Conservation (phyloP, 2,329 filamentous ascomycete genomes). For the Hypoxylon sp. region DNA sequence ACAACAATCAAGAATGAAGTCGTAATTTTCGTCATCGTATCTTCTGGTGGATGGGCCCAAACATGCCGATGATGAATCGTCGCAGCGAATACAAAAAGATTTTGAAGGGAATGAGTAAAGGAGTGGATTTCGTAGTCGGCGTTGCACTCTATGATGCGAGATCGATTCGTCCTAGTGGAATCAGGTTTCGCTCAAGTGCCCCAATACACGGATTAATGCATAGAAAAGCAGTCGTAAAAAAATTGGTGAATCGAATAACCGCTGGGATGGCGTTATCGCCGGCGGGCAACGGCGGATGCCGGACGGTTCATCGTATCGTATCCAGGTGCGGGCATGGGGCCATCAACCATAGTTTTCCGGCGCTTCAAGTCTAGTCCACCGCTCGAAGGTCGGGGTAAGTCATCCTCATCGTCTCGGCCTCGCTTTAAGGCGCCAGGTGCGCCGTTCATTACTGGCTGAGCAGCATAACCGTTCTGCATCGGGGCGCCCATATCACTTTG, state of each 20-base stretch:
- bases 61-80: slow-evolving; percentile 53
- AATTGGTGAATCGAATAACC: slow-evolving; percentile 15
- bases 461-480: slow-evolving; percentile 73
- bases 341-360: slow-evolving; percentile 80
- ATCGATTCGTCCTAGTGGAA: slow-evolving; percentile 39
- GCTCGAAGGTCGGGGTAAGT: slow-evolving; percentile 70
- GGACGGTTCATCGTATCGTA: slow-evolving; percentile 65
- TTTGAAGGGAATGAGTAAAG: slow-evolving; percentile 44
- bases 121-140: slow-evolving; percentile 45
- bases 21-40: slow-evolving; percentile 58
- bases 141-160: slow-evolving; percentile 39
- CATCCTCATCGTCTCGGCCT: slow-evolving; percentile 70
- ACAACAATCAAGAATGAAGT: slow-evolving; percentile 55
- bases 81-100: slow-evolving; percentile 55
- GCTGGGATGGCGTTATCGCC: slow-evolving; percentile 44
- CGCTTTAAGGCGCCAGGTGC: slow-evolving; percentile 60
- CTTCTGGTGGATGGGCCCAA: slow-evolving; percentile 48
- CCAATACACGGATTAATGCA: slow-evolving; percentile 46
- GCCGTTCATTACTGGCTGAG: slow-evolving; percentile 76
- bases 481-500: slow-evolving; percentile 69
- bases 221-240: slow-evolving; percentile 23
- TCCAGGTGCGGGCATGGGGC: slow-evolving; percentile 62
- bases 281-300: slow-evolving; percentile 59
- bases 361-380: slow-evolving; percentile 78
- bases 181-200: slow-evolving; percentile 40